Evolutionary conservation across 441 rosid species (phyloP), one percentile per base, ranked within the genome.

Genomic region (Mallotus japonicus): DNA sequence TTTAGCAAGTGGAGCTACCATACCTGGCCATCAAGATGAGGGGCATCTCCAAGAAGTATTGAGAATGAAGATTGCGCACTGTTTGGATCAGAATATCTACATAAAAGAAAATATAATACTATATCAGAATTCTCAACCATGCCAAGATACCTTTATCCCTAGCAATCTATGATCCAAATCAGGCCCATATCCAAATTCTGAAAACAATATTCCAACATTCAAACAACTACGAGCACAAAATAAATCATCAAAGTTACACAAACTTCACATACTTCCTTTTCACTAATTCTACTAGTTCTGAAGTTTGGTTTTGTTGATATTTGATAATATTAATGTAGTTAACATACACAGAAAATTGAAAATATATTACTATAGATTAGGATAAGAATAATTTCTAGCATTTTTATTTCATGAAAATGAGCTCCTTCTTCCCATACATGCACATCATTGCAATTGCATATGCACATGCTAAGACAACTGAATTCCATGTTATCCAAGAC

Each of bases 41-140:
- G 90, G 53, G 99, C 97, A 79, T 89, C 85, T 61, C 99, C 99
- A 64, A 92, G 94, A 78, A 92, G 97, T 34, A 95, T 86, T 5
- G 97, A 95, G 74, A 95, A 95, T 5, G 97, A 95, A 58, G 99
- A 95, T 42, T 83, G 76, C 32, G 92, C 99, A 71, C 97, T 95
- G 79, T 95, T 72, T 73, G 97, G 99, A 84, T 95, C 92, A 11
- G 82, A 83, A 81, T 81, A 86, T 81, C 99, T 90, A 80, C 68
- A 69, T 0, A 72, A 71, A 78, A 68, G 44, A 77, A 75, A 77
- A 60, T 13, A 66, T 16, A 15, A 19, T 28, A 28, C 32, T 51
- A 37, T 6, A 68, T 61, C n/a, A 65, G 37, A 47, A 62, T 12
- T 66, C 47, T 13, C 58, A 76, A 62, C 47, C 46, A 6, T 17